Evolutionary conservation across 208 protist species (phyloP), one percentile per base, ranked within the genome.

Genomic region (Herpetomonas samuelpessoai): DNA sequence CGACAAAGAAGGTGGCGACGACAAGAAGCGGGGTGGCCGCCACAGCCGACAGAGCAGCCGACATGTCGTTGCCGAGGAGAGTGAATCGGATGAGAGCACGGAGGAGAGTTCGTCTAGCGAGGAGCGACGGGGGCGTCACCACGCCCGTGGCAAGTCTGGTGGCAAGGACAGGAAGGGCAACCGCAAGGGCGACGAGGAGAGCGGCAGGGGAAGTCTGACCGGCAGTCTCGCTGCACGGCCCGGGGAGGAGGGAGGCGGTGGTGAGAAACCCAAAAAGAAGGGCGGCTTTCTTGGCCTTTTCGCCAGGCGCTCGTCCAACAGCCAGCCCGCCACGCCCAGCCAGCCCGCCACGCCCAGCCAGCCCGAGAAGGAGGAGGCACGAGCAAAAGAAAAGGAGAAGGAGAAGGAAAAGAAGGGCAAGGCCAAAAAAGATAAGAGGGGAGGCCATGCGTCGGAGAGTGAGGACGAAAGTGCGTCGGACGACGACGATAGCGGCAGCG

Each of bases 201-300:
- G n/a, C n/a, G n/a, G n/a, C n/a, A n/a, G n/a, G n/a, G n/a, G n/a
- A n/a, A n/a, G n/a, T n/a, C n/a, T n/a, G n/a, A n/a, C n/a, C n/a
- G n/a, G n/a, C n/a, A n/a, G n/a, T n/a, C n/a, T n/a, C n/a, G n/a
- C n/a, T n/a, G n/a, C n/a, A n/a, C n/a, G n/a, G n/a, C n/a, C n/a
- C n/a, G n/a, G n/a, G n/a, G n/a, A n/a, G n/a, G n/a, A n/a, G n/a
- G n/a, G n/a, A n/a, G n/a, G n/a, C n/a, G n/a, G n/a, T n/a, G n/a
- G n/a, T 14, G n/a, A 18, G 1, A 41, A 61, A 26, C 38, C 45
- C 38, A 61, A 70, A 47, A 63, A 70, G 57, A 62, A 46, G 50
- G 50, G 59, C 35, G 59, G 59, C 25, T 51, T 65, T 14, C 50
- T 65, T 38, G 39, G 59, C 25, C 21, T 55, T 14, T 65, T 62